Percentiles rank a stretch among this genome's conserved stretches.
Conservation (phyloP, 1,284 basidiomycete genomes). For the Microbotryum saponariae region DNA sequence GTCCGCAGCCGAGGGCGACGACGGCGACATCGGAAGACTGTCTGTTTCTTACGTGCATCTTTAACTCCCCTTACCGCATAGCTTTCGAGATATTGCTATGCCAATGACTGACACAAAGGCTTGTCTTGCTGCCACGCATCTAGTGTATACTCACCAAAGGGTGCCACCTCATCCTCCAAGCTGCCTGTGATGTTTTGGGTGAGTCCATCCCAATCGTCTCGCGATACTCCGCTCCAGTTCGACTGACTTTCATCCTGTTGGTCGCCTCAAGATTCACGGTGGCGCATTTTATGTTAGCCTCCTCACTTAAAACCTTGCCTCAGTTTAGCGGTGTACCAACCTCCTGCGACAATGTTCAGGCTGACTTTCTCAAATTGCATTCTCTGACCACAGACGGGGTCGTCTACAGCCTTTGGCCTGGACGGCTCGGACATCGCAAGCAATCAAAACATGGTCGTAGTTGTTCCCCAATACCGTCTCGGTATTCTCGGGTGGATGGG, state of each 20-base stretch:
- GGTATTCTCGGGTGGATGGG: slow-evolving; percentile 40
- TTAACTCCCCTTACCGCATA: no score
- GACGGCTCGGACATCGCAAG: slow-evolving; percentile 68
- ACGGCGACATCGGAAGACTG: slow-evolving; percentile 23
- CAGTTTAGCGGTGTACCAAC: no score
- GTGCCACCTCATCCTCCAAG: neutral
- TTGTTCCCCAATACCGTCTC: slow-evolving; percentile 74
- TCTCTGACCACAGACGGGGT: slow-evolving; percentile 46
- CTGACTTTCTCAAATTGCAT: no score
- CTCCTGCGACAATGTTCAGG: no score
- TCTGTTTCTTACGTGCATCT: slow-evolving; percentile 30
- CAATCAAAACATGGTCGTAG: slow-evolving; percentile 68
- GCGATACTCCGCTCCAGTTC: neutral
- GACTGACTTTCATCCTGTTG: neutral
- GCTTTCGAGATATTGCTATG: neutral
- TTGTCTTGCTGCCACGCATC: no score
- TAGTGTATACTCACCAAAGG: slow-evolving; percentile 11
- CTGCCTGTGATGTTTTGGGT: slow-evolving; percentile 34
- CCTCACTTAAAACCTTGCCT: no score
- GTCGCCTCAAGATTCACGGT: slow-evolving; percentile 64
- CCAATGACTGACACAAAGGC: neutral
- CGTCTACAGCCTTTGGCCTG: slow-evolving; percentile 61
- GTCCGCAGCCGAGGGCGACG: slow-evolving; percentile 11
- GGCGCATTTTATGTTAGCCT: slow-evolving; percentile 57
- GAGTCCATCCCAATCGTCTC: neutral